These are phyloP conservation scores for Chenopodium suecicum DNA, from an alignment of 148 eudicot genomes.

Conservation along the genomic window DNA sequence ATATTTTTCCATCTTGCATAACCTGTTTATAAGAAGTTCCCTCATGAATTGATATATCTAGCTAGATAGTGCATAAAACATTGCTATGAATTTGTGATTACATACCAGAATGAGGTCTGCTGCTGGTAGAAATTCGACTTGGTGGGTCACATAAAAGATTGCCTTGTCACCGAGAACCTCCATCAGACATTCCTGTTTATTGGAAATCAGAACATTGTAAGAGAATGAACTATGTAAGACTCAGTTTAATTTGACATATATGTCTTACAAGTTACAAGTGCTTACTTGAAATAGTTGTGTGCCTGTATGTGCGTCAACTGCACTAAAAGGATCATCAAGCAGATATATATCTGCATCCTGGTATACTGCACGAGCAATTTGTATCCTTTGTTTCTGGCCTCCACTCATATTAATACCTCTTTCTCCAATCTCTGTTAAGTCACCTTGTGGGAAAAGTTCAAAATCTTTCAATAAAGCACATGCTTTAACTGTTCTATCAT, in stretches of 20 bases:
- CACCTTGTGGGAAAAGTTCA: conserved; percentile 83
- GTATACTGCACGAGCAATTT: conserved; percentile 96
- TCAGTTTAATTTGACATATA: not conserved
- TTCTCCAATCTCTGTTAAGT: conserved; percentile 91
- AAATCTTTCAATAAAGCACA: conserved; percentile 92
- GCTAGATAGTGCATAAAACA: not conserved
- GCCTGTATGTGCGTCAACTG: conserved; percentile 98
- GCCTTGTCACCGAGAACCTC: conserved; percentile 87
- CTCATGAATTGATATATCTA: not conserved
- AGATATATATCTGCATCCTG: conserved; percentile 92
- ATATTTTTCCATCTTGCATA: conserved; percentile 86
- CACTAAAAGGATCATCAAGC: conserved; percentile 98
- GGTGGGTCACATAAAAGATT: conserved; percentile 86
- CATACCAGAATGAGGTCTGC: conserved; percentile 95
- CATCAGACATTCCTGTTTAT: conserved; percentile 80
- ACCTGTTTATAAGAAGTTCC: conserved; percentile 45
- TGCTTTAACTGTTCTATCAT: conserved; percentile 61
- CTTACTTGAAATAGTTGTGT: conserved; percentile 86
- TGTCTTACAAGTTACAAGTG: conserved; percentile 5
- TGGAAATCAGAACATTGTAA: not conserved
- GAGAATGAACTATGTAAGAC: not conserved
- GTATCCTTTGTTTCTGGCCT: conserved; percentile 97
- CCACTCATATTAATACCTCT: conserved; percentile 99
- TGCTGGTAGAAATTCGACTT: conserved; percentile 98
- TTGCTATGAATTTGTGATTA: not conserved